Base-by-base conservation (phyloP, 1,284 basidiomycete species). In the Cryptococcus deneoformans region DNA sequence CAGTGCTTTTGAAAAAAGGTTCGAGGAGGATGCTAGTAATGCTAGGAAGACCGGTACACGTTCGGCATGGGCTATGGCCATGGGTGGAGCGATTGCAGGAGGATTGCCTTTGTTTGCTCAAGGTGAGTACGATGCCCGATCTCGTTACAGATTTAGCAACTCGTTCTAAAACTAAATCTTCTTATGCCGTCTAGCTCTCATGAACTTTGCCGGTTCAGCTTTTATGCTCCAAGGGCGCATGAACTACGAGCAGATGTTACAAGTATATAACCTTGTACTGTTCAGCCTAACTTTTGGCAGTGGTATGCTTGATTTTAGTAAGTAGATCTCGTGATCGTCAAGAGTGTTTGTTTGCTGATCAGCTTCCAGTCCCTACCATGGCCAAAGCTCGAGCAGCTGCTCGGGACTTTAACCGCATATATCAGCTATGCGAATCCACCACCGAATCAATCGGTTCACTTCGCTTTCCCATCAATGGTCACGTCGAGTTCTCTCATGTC, bases 201-300 rank as follows among this genome's bases (percentile, higher is more conserved):
- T 98, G 55, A 95, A 95, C 79, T 95, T 88, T 69, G 86, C 93
- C 50, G 91, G 92, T 42, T 89, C 92, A 0, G 78, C 89, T 37
- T 84, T 98, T 61, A 86, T 98, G 63, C 82, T 85, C 5, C 80
- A 82, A 4, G 90, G 89, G n/a, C 85, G 83, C 11, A 93, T 95
- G 77, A 85, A 85, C 12, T 96, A 95, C 74, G 81, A 87, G 61
- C 84, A 87, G 62, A 91, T 97, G 88, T 84, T 96, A 47, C 84
- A 93, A 76, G 88, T 90, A 29, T 86, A 96, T 72, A 89, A 94
- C 61, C 82, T 98, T 57, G 88, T 98, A 57, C 86, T 98, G 42
- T 98, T 98, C 79, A 87, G 89, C 6, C 87, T 98, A 59, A 90
- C 91, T 2, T 95, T 96, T 63, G 90, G 91, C 1, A 86, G 87